A percentile compares a stretch with the other conserved stretches of the same genome.
Evolutionary conservation across 495 filamentous ascomycete genomes (phyloP).

Genomic region (Xylaria grammica): DNA sequence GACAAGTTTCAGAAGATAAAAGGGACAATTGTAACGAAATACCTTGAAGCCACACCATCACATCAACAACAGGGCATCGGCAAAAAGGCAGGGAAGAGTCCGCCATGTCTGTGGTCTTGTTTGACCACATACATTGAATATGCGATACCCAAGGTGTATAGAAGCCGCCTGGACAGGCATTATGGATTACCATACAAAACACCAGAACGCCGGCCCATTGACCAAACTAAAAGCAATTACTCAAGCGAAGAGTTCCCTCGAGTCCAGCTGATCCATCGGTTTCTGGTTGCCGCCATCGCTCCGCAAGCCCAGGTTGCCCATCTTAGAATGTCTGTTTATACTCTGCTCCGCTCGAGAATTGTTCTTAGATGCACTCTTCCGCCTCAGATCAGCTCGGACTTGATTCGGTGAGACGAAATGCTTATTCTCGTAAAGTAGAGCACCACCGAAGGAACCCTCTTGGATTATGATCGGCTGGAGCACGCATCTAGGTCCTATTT

Average conservation of each 20-base stretch:
- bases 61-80: too few species aligned
- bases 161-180: not conserved
- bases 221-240: constrained; percentile 8
- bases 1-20: too few species aligned
- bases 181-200: constrained; percentile 17
- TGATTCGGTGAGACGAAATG: constrained; percentile 97
- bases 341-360: constrained; percentile 72
- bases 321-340: constrained; percentile 74
- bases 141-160: not conserved
- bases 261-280: constrained; percentile 76
- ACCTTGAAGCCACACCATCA: too few species aligned
- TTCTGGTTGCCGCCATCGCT: constrained; percentile 64
- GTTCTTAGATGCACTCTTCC: constrained; percentile 75
- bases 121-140: not conserved
- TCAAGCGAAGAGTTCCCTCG: constrained; percentile 79
- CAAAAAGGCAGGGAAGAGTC: too few species aligned
- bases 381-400: constrained; percentile 77
- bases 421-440: constrained; percentile 98
- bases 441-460: constrained; percentile 93
- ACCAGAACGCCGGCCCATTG: constrained; percentile 31
- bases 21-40: too few species aligned
- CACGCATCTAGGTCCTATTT: constrained; percentile 95
- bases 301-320: constrained; percentile 73
- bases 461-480: constrained; percentile 95
- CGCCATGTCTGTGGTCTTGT: too few species aligned